Conservation (phyloP, 139 green algal genomes). For the Limnomonas spitsbergensis region DNA sequence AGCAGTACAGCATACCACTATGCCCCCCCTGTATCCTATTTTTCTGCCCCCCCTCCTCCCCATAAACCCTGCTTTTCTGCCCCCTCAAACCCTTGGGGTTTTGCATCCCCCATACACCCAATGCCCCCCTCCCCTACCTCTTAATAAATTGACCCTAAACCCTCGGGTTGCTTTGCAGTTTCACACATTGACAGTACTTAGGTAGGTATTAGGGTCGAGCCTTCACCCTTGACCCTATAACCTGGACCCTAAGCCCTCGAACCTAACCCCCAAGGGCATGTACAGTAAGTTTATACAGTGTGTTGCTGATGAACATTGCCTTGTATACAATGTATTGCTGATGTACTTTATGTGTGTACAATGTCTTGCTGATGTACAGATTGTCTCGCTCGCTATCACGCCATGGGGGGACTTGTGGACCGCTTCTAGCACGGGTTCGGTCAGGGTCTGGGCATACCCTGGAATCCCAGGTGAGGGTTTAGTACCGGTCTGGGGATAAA, state of each 20-base stretch:
- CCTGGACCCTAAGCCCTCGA: no score
- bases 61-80: constrained; percentile 21
- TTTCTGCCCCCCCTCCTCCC: neutral
- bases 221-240: neutral
- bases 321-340: neutral
- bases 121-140: no score
- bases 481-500: no score
- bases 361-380: neutral
- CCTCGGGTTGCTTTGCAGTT: no score
- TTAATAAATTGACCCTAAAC: no score
- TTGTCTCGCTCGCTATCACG: constrained; percentile 13
- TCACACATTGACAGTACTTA: no score
- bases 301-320: neutral
- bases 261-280: no score
- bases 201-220: neutral
- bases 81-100: neutral
- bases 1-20: no score
- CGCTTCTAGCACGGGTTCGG: neutral
- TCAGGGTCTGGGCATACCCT: constrained; percentile 3
- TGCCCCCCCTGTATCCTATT: neutral
- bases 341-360: neutral
- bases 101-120: no score
- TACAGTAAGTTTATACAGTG: no score
- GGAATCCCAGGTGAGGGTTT: neutral
- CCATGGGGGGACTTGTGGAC: constrained; percentile 59